phyloP scores from a whole-genome alignment of 352 stramenopile genomes.

The Stramenopiles sp. region DNA sequence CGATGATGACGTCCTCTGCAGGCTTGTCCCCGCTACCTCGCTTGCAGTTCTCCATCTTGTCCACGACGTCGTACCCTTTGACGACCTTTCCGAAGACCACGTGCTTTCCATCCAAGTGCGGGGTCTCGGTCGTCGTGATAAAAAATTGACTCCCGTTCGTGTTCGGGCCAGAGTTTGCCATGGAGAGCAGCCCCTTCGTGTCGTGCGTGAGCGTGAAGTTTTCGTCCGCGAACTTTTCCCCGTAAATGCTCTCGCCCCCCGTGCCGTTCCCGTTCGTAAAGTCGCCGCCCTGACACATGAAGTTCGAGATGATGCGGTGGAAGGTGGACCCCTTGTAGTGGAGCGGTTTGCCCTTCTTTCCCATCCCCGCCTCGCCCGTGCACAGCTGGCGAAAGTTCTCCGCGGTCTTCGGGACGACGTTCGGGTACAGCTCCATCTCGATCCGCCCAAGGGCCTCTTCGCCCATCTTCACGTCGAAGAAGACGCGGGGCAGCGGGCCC shows the following conservation, averaged over 20 bases:
- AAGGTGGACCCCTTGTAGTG: slow-evolving; percentile 92
- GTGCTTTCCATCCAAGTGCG: slow-evolving; percentile 92
- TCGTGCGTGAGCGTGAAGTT: slow-evolving; percentile 95
- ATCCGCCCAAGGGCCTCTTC: slow-evolving; percentile 37
- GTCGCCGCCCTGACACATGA: slow-evolving; percentile 84
- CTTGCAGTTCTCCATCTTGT: slow-evolving; percentile 46
- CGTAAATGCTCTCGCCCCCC: slow-evolving; percentile 84
- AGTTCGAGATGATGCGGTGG: slow-evolving; percentile 55
- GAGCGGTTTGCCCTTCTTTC: slow-evolving; percentile 51
- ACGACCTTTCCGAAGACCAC: slow-evolving; percentile 84
- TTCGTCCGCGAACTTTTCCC: slow-evolving; percentile 73
- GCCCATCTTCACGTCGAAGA: slow-evolving; percentile 26
- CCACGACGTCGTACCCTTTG: not conserved
- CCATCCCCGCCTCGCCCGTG: slow-evolving; percentile 85
- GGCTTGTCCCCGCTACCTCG: slow-evolving; percentile 75
- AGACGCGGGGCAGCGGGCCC: slow-evolving; percentile 12
- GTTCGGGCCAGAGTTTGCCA: slow-evolving; percentile 83
- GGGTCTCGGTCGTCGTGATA: slow-evolving; percentile 77
- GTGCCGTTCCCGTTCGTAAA: slow-evolving; percentile 76
- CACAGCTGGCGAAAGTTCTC: slow-evolving; percentile 96
- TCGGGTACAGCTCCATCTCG: slow-evolving; percentile 78
- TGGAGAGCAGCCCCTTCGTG: slow-evolving; percentile 74
- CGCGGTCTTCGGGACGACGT: slow-evolving; percentile 83
- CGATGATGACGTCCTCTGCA: slow-evolving; percentile 65
- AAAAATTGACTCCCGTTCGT: slow-evolving; percentile 91